Conservation (phyloP, 2,329 filamentous ascomycete genomes). For the Sarocladiaceae sp. region DNA sequence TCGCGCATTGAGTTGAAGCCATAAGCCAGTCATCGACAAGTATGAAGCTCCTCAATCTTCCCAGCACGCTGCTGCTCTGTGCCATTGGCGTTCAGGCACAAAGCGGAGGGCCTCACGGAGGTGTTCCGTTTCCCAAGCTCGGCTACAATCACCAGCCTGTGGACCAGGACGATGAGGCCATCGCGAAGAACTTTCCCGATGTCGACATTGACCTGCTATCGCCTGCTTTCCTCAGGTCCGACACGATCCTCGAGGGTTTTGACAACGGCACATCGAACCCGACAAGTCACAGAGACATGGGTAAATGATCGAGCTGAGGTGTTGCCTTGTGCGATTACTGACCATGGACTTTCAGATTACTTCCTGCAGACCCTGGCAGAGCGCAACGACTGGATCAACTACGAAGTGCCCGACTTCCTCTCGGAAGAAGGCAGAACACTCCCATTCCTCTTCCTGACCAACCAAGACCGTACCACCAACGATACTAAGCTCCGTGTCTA, state of each 20-base stretch:
- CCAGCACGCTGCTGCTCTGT: slow-evolving; percentile 7
- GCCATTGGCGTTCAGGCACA: not conserved
- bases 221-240: slow-evolving; percentile 21
- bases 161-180: slow-evolving; percentile 7
- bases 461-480: slow-evolving; percentile 8
- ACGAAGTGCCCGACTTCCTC: slow-evolving; percentile 20
- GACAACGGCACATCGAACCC: slow-evolving; percentile 22
- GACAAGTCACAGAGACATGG: slow-evolving; percentile 22
- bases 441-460: slow-evolving; percentile 12
- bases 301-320: too few species aligned
- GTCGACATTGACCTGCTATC: slow-evolving; percentile 19
- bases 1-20: too few species aligned
- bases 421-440: slow-evolving; percentile 19
- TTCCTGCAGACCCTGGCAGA: slow-evolving; percentile 21
- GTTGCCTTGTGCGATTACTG: not conserved
- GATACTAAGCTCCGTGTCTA: slow-evolving; percentile 19
- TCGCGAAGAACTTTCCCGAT: slow-evolving; percentile 23
- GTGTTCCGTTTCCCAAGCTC: slow-evolving; percentile 7
- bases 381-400: slow-evolving; percentile 21
- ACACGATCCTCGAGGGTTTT: slow-evolving; percentile 18
- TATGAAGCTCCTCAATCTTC: too few species aligned
- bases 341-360: slow-evolving; percentile 14
- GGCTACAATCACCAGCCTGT: slow-evolving; percentile 8
- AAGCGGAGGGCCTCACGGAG: slow-evolving; percentile 7
- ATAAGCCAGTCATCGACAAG: too few species aligned